Evolutionary conservation across 495 filamentous ascomycete species (phyloP).

Genomic region (Neurospora intermedia): DNA sequence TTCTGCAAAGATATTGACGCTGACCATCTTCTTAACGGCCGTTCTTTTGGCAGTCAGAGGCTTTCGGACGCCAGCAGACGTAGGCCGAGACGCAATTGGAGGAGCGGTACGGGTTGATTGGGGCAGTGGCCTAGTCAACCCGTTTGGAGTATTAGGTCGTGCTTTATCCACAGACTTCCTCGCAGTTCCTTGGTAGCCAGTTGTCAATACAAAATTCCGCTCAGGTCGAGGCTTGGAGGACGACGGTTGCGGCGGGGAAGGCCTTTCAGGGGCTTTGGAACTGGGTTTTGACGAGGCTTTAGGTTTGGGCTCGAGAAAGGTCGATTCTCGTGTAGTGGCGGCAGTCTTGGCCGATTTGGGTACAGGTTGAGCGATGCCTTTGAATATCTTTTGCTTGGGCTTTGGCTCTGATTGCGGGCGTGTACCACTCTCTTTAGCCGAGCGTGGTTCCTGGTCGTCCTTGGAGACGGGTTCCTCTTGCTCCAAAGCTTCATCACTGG

Average conservation of each 20-base stretch:
- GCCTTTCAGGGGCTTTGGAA: background rate
- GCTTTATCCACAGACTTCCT: constrained; percentile 6
- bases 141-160: background rate
- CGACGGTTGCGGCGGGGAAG: background rate
- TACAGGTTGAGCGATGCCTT: background rate
- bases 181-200: constrained; percentile 23
- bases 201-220: constrained; percentile 1
- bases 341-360: background rate
- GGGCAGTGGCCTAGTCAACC: background rate
- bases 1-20: constrained; percentile 19
- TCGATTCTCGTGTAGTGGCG: background rate
- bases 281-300: background rate
- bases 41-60: constrained; percentile 13
- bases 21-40: constrained; percentile 1
- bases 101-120: background rate
- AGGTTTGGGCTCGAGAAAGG: background rate
- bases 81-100: background rate
- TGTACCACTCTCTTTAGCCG: background rate
- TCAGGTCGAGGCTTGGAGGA: background rate
- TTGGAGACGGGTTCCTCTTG: background rate
- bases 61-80: background rate
- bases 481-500: background rate
- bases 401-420: background rate
- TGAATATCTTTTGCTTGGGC: constrained; percentile 2
- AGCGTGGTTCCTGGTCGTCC: background rate